A percentile compares a stretch with the other conserved stretches of the same genome.
Conservation (phyloP, 352 stramenopile genomes). For the Plasmopara muralis region DNA sequence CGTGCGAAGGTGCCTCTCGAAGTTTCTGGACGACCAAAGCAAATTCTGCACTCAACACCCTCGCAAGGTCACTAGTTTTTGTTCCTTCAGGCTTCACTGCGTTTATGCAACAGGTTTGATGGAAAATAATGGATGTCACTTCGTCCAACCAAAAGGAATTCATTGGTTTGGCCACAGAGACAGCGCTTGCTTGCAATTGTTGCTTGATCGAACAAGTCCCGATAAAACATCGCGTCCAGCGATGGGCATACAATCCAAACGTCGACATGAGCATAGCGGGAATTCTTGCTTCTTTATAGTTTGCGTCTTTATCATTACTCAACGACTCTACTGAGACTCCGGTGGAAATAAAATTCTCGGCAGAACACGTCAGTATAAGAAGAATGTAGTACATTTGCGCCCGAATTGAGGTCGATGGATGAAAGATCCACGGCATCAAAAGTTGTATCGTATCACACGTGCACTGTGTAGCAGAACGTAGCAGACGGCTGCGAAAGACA, state of each 20-base stretch:
- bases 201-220: constrained; percentile 17
- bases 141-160: constrained; percentile 21
- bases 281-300: constrained; percentile 15
- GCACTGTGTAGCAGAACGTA: constrained; percentile 27
- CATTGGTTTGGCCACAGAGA: constrained; percentile 9
- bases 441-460: constrained; percentile 19
- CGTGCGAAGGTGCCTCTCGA: constrained; percentile 41
- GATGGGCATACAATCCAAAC: constrained; percentile 36
- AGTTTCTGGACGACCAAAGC: constrained; percentile 25
- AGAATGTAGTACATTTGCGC: constrained; percentile 58
- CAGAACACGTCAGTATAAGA: constrained; percentile 45
- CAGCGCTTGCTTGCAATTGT: constrained; percentile 10
- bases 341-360: constrained; percentile 32
- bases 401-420: constrained; percentile 30
- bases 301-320: background rate
- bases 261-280: constrained; percentile 27
- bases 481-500: constrained; percentile 29
- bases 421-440: constrained; percentile 37
- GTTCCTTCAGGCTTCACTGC: constrained; percentile 1
- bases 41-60: constrained; percentile 18
- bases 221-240: constrained; percentile 33
- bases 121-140: constrained; percentile 2
- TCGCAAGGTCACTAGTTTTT: background rate
- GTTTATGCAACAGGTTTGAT: constrained; percentile 1
- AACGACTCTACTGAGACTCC: background rate